Evolutionary conservation across 352 stramenopile genomes (phyloP).

Genomic region (Aphanomyces invadans): DNA sequence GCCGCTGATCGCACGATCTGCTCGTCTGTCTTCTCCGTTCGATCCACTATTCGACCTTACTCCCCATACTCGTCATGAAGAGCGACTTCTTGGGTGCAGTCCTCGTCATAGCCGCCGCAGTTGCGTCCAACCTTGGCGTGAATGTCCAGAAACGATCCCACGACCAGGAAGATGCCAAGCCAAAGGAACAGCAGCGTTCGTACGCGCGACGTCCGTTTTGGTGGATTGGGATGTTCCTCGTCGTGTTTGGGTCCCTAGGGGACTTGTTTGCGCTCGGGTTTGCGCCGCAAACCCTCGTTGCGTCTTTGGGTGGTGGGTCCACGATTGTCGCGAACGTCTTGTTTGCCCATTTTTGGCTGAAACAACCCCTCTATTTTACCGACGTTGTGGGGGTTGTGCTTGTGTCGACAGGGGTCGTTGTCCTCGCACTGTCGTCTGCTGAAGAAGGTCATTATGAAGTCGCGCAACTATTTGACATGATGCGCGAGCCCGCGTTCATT

Average conservation of each 20-base stretch:
- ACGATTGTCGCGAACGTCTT: slow-evolving; percentile 81
- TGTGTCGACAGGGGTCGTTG: slow-evolving; percentile 70
- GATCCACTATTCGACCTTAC: not conserved
- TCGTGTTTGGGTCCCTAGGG: slow-evolving; percentile 69
- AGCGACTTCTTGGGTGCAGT: slow-evolving; percentile 67
- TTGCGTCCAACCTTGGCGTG: slow-evolving; percentile 85
- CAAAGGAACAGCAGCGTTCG: slow-evolving; percentile 40
- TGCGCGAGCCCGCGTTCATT: slow-evolving; percentile 72
- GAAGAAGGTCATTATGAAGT: slow-evolving; percentile 75
- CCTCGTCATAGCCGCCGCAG: slow-evolving; percentile 62
- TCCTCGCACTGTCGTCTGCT: slow-evolving; percentile 62
- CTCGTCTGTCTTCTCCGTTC: not conserved
- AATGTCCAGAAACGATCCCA: slow-evolving; percentile 90
- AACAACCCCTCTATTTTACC: slow-evolving; percentile 78
- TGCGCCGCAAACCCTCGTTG: slow-evolving; percentile 77
- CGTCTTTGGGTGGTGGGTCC: slow-evolving; percentile 67
- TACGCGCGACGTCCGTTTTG: slow-evolving; percentile 80
- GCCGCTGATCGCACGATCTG: not conserved
- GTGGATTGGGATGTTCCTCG: slow-evolving; percentile 83
- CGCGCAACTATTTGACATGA: slow-evolving; percentile 78
- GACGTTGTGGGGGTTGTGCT: slow-evolving; percentile 67
- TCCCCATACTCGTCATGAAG: slow-evolving; percentile 35
- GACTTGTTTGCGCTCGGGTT: slow-evolving; percentile 85
- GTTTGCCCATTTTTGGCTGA: slow-evolving; percentile 82
- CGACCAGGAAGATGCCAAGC: slow-evolving; percentile 69